Evolutionary conservation across 2,329 filamentous ascomycete species (phyloP), one percentile per base, ranked within the genome.

Genomic region (Sporothrix brasiliensis): DNA sequence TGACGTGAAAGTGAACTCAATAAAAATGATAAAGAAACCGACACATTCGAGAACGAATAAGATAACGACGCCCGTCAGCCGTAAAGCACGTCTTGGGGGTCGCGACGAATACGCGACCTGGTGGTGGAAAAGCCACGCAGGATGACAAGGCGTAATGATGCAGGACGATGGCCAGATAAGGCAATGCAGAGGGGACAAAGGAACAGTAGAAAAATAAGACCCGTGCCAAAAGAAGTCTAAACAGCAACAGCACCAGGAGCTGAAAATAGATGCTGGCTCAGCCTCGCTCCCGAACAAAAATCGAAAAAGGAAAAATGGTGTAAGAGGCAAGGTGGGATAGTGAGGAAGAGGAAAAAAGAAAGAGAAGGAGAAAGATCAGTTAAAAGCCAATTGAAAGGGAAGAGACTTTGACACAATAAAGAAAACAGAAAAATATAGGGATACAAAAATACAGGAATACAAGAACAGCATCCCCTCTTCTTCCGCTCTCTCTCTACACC

Each of bases 211-310:
- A 47, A 63, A 63, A n/a, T n/a, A 34, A 66, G 24, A 21, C 13
- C 19, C 14, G 30, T 16, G 30, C 47, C 63, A 52, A 52, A 50
- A 53, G 14, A 65, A 34, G 44, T 34, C 44, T 52, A 21, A 39
- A 52, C 16, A 39, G 49, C 16, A 13, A 39, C 16, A 52, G 30
- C 13, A 10, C 24, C 14, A 24, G 14, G 27, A 39, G 63, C 63
- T 66, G 63, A 66, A 66, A 66, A 66, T 66, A 66, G 63, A 66
- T 10, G 27, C 27, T 41, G 39, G 63, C 63, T 66, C 47, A 66
- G 63, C 63, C 63, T 66, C 63, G 47, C 47, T 66, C 24, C 27
- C 47, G 21, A 49, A 24, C 39, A 24, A 24, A n/a, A 50, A 34
- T 65, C 58, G 60, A 30, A 21, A 66, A 41, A 19, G 14, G 41